Evolutionary conservation across 345 rosid species (phyloP).

Genomic region (Toxicodendron radicans): DNA sequence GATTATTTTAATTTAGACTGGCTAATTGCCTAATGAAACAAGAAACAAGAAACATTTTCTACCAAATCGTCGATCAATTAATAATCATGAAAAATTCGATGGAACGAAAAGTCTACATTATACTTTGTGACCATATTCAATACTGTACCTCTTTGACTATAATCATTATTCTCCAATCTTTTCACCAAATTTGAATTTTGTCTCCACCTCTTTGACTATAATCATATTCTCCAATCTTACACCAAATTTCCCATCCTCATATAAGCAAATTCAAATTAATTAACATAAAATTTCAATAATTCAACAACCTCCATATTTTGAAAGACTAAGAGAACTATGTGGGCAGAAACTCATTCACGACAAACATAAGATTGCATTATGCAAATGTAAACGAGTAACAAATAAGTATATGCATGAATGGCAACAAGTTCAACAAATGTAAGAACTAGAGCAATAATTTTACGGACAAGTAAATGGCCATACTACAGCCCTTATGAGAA

Average conservation of each 20-base stretch:
- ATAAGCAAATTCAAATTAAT: conserved; percentile 28
- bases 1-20: too few relatives aligned
- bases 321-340: not conserved
- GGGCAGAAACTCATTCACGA: conserved; percentile 12
- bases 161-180: too few relatives aligned
- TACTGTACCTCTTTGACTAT: too few relatives aligned
- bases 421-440: not conserved
- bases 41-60: too few relatives aligned
- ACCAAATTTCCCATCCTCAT: conserved; percentile 93
- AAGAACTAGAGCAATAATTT: not conserved
- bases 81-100: too few relatives aligned
- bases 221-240: conserved; percentile 94
- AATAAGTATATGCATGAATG: not conserved
- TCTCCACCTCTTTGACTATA: conserved; percentile 63
- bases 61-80: too few relatives aligned
- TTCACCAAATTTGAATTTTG: conserved; percentile 83
- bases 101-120: too few relatives aligned
- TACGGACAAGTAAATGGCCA: not conserved
- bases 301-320: not conserved
- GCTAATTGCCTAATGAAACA: too few relatives aligned
- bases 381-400: not conserved
- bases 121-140: too few relatives aligned
- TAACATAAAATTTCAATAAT: not conserved
- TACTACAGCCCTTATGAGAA: not conserved
- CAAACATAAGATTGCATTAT: not conserved